phyloP scores from a whole-genome alignment of 495 filamentous ascomycete genomes.

The Melanomma pulvis-pyrius region DNA sequence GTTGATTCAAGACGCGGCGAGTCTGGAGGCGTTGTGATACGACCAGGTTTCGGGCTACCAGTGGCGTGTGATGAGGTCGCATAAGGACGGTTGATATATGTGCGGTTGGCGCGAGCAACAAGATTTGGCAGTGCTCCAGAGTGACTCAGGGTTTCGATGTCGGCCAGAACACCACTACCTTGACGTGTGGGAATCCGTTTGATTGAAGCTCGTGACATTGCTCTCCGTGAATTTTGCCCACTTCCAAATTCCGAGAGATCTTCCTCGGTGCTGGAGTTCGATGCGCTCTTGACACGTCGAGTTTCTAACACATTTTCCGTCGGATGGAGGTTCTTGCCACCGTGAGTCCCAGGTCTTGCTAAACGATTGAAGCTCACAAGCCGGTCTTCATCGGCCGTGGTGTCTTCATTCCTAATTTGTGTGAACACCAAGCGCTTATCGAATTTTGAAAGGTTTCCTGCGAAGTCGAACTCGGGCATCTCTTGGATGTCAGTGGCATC shows the following conservation, averaged over 20 bases:
- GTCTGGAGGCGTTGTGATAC: constrained; percentile 30
- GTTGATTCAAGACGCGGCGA: constrained; percentile 23
- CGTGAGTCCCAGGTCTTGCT: constrained; percentile 73
- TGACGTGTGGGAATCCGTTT: constrained; percentile 45
- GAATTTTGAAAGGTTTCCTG: constrained; percentile 83
- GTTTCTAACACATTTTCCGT: constrained; percentile 86
- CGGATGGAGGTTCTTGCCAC: constrained; percentile 88
- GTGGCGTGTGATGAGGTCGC: constrained; percentile 33
- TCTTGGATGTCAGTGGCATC: constrained; percentile 98
- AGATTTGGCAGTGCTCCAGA: constrained; percentile 22
- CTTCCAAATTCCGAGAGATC: constrained; percentile 54
- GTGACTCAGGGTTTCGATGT: constrained; percentile 25
- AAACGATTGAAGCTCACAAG: constrained; percentile 86
- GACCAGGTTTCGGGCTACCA: constrained; percentile 33
- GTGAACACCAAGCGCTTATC: constrained; percentile 89
- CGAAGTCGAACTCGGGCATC: constrained; percentile 90
- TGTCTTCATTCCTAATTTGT: constrained; percentile 83
- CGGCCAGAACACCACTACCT: constrained; percentile 38
- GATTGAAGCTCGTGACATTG: constrained; percentile 56
- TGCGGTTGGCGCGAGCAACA: constrained; percentile 18
- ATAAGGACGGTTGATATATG: constrained; percentile 31
- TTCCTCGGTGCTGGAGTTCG: constrained; percentile 69
- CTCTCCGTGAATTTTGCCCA: constrained; percentile 57
- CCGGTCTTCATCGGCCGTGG: constrained; percentile 82
- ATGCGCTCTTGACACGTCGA: constrained; percentile 48